Evolutionary conservation across 768 basidiomycete species (phyloP).

Genomic region (Xerocomus brunneocitrinus): DNA sequence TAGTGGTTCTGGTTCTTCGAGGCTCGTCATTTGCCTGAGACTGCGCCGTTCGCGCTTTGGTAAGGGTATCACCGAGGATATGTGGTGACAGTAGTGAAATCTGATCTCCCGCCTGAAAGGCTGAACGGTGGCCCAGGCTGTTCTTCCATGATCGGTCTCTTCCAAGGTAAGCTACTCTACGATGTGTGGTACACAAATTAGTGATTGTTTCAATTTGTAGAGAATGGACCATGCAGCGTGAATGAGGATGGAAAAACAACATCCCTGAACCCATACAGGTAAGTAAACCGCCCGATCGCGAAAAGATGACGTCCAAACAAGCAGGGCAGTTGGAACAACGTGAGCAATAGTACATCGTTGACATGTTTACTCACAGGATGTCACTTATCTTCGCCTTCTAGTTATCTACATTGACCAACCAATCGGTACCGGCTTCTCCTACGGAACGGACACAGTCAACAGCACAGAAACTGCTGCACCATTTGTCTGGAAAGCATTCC

Average conservation of each 20-base stretch:
- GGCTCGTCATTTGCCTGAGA: constrained; percentile 53
- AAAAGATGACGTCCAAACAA: neutral
- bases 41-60: constrained; percentile 66
- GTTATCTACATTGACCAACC: constrained; percentile 73
- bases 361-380: neutral
- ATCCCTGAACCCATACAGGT: constrained; percentile 60
- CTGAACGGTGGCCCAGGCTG: constrained; percentile 61
- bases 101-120: constrained; percentile 27
- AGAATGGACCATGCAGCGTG: constrained; percentile 62
- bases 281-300: neutral
- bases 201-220: constrained; percentile 27
- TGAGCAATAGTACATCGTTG: constrained; percentile 52
- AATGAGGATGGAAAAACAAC: constrained; percentile 51
- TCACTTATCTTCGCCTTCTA: constrained; percentile 17
- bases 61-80: constrained; percentile 16
- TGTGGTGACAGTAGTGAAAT: neutral
- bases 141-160: constrained; percentile 61
- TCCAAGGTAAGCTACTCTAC: constrained; percentile 43
- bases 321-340: constrained; percentile 54
- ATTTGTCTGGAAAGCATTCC: constrained; percentile 61
- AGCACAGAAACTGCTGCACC: constrained; percentile 48
- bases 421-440: constrained; percentile 62
- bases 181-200: too few relatives aligned
- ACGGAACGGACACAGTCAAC: constrained; percentile 52
- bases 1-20: constrained; percentile 80